Percentiles rank a stretch among this genome's conserved stretches.
phyloP scores from a whole-genome alignment of 352 stramenopile genomes.

The Phytophthora boehmeriae region DNA sequence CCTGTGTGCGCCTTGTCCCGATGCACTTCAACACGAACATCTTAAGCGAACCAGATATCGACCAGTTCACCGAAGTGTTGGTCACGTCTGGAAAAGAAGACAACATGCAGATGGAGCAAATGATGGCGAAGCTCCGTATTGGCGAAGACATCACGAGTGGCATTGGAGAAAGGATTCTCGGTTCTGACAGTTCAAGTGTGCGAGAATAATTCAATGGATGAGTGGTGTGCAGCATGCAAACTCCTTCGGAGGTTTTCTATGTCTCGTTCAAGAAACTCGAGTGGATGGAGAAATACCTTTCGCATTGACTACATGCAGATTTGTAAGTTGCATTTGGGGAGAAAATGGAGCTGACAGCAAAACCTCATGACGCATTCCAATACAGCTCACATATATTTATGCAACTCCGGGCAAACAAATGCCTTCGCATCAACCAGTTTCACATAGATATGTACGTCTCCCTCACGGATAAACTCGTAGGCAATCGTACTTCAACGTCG shows the following conservation, averaged over 20 bases:
- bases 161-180: neutral
- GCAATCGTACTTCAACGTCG: neutral
- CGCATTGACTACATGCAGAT: too few relatives aligned
- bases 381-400: neutral
- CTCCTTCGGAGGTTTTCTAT: too few relatives aligned
- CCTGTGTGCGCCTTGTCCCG: constrained; percentile 28
- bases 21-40: constrained; percentile 22
- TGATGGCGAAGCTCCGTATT: constrained; percentile 28
- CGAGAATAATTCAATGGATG: too few relatives aligned
- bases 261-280: too few relatives aligned
- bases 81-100: constrained; percentile 35
- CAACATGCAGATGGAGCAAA: constrained; percentile 23
- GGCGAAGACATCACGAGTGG: constrained; percentile 11
- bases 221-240: too few relatives aligned
- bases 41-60: constrained; percentile 5
- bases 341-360: too few relatives aligned
- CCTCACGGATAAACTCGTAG: constrained; percentile 1
- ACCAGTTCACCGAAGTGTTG: constrained; percentile 26
- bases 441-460: neutral
- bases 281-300: too few relatives aligned
- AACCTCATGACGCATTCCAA: neutral
- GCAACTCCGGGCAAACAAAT: neutral
- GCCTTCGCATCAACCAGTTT: neutral
- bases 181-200: neutral
- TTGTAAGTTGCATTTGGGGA: too few relatives aligned